Evolutionary conservation across 176 grass and related monocot species (phyloP), one percentile per base, ranked within the genome.

Genomic region (Luzula sylvatica): DNA sequence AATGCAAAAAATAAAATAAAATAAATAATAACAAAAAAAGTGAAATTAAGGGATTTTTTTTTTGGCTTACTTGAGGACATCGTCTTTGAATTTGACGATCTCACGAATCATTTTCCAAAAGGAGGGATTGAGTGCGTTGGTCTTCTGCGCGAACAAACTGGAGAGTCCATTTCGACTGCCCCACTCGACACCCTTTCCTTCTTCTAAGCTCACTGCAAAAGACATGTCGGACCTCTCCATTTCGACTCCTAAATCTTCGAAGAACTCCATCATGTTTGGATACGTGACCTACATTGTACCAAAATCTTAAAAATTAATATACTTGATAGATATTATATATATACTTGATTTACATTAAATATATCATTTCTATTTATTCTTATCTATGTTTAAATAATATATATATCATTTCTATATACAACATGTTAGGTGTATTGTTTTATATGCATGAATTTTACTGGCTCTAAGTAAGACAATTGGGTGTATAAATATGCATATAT

Each of bases 191-290:
- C 70, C 79, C 11, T 57, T 75, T 8, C 58, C 53, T 1, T 40
- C 42, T 1, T 77, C 71, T 42, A 72, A 55, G 80, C 84, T 95
- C 66, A 88, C 84, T 0, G 90, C 58, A 8, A 95, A 84, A 1
- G 90, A 95, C 90, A 95, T 95, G 49, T 95, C 80, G 0, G 90
- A 88, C 1, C 5, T 58, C 80, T 95, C 90, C 90, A 88, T 86
- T 50, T 95, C 89, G 22, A 95, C 83, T 0, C 76, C 83, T 0
- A 95, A 59, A 11, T 22, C 72, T 52, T 95, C 89, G 1, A 95
- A 95, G 48, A 86, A 78, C 16, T 95, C 76, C 76, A 95, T 38
- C 80, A 87, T 88, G 66, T 88, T 95, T 13, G 89, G 89, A 70
- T 95, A 95, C 2, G 89, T 95, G 2, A 95, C 89, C 83, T 95